These are phyloP conservation scores for Macrotyloma uniflorum DNA, from an alignment of 306 rosid species.

Conservation along the genomic window DNA sequence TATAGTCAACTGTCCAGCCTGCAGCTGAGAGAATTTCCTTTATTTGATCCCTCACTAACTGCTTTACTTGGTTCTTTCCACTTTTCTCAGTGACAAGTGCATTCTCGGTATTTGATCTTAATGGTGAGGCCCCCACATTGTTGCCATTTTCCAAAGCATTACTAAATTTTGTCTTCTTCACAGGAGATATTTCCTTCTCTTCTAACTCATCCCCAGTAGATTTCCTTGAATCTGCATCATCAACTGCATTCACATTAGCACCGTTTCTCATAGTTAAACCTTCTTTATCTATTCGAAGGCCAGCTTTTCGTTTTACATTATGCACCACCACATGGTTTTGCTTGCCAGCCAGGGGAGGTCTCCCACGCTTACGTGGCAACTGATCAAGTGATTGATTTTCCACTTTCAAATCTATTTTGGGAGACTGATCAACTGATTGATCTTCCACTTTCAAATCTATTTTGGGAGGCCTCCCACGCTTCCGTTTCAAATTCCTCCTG, in stretches of 20 bases:
- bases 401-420: slow-evolving; percentile 18
- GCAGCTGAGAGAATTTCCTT: slow-evolving; percentile 63
- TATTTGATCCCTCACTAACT: slow-evolving; percentile 73
- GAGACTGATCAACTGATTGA: slow-evolving; percentile 30
- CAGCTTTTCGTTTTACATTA: slow-evolving; percentile 39
- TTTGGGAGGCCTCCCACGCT: slow-evolving; percentile 56
- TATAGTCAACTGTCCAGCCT: slow-evolving; percentile 84
- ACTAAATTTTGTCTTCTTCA: slow-evolving; percentile 34
- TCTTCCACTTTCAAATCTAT: slow-evolving; percentile 4
- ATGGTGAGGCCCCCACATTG: slow-evolving; percentile 29
- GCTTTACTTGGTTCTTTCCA: slow-evolving; percentile 36
- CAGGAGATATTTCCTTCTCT: slow-evolving; percentile 34
- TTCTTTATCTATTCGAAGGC: slow-evolving; percentile 17
- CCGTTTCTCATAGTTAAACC: slow-evolving; percentile 35
- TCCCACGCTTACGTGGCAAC: slow-evolving; percentile 53
- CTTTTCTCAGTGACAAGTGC: slow-evolving; percentile 16
- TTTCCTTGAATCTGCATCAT: slow-evolving; percentile 37
- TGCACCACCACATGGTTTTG: slow-evolving; percentile 39
- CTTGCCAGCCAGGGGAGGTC: slow-evolving; percentile 42
- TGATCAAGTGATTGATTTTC: slow-evolving; percentile 10
- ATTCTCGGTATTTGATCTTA: slow-evolving; percentile 30
- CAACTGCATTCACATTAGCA: slow-evolving; percentile 35
- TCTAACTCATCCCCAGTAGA: slow-evolving; percentile 34
- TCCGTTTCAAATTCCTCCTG: slow-evolving; percentile 41
- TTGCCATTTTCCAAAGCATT: slow-evolving; percentile 44